Evolutionary conservation across 441 rosid genomes (phyloP).

Genomic region (Croton laevigatus): DNA sequence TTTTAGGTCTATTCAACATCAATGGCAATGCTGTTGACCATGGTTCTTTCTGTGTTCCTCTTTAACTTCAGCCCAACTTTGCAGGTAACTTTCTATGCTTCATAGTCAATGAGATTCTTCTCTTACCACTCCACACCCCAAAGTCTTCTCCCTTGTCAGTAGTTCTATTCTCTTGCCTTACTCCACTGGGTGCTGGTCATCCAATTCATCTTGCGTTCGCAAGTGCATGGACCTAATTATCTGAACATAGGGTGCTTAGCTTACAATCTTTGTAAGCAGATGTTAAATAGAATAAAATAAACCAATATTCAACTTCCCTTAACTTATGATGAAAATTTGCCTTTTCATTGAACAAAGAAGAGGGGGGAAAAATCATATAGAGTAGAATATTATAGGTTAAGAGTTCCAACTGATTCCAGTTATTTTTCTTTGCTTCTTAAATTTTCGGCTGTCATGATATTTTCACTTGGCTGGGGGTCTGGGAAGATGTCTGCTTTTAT

Average conservation of each 20-base stretch:
- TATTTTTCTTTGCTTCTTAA: not conserved
- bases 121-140: not conserved
- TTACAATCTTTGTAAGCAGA: no score
- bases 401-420: not conserved
- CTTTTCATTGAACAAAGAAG: not conserved
- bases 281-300: no score
- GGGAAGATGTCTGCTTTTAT: not conserved
- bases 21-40: conserved; percentile 75
- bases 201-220: not conserved
- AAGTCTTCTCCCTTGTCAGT: not conserved
- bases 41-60: conserved; percentile 65
- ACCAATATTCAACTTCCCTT: not conserved
- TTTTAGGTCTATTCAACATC: conserved; percentile 71
- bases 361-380: not conserved
- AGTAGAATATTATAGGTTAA: not conserved
- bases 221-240: not conserved
- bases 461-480: not conserved
- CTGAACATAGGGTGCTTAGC: not conserved
- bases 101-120: no score
- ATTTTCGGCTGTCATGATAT: not conserved
- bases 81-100: conserved; percentile 41
- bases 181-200: not conserved
- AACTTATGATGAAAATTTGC: not conserved
- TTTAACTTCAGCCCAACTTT: conserved; percentile 65
- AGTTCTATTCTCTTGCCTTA: not conserved